Base-by-base conservation (phyloP, 306 rosid genomes). In the Cicer arietinum region DNA sequence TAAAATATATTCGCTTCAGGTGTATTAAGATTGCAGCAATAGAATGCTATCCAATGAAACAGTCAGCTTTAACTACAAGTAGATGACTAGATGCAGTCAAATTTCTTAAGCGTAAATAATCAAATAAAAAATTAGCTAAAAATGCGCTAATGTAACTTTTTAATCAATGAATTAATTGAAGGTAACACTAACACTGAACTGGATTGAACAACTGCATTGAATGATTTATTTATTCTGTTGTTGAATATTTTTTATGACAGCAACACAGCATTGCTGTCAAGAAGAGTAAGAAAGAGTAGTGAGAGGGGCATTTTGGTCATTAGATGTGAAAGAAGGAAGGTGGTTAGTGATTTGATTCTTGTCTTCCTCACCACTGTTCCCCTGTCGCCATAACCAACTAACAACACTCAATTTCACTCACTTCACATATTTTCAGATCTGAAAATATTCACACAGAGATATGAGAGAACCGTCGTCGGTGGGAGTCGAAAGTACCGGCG, bases 391-490 rank as follows among this genome's bases (percentile, higher is more conserved):
- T 69, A 76, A 58, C 67, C 69, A 79, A 69, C 81, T 57, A 10
- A 40, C 14, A 63, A 16, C 57, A 44, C 76, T 68, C 77, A 25
- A 52, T 11, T 71, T 70, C 73, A 25, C 45, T 71, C 45, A 20
- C 35, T 78, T 70, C 50, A 22, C 10, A 71, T 13, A 6, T 50
- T 70, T 70, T 14, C 59, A 72, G 76, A 78, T 80, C 85, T 70
- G 68, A 63, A 78, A 59, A 30, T 3, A 3, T 30, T 78, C 64
- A 0, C 30, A 30, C 10, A 76, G 47, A 56, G 58, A 59, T 3
- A 87, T 85, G 91, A 82, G 86, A 22, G 91, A 87, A 44, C 80
- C 87, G 1, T 72, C 85, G 79, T 54, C 87, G 57, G 81, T 77
- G 63, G 88, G 72, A 74, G 63, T 79, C 45, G 91, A 87, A 67